Conservation (phyloP, 495 filamentous ascomycete species). For the Cairneyella variabilis region DNA sequence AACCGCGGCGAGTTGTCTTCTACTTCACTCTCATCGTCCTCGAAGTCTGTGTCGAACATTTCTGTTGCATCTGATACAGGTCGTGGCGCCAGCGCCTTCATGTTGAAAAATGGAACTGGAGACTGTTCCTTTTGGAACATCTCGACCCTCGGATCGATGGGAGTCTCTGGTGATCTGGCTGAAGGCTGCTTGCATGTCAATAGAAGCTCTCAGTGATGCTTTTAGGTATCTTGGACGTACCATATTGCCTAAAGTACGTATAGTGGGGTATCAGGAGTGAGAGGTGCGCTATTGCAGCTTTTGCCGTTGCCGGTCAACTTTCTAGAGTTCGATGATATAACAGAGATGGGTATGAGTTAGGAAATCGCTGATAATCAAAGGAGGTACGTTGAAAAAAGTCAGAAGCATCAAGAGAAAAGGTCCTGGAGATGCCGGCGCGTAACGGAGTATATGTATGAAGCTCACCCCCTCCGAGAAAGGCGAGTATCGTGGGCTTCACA, state of each 20-base stretch:
- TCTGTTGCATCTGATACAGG: constrained; percentile 65
- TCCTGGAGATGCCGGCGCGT: constrained; percentile 20
- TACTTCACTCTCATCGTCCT: constrained; percentile 58
- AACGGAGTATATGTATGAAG: constrained; percentile 24
- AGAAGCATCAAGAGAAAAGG: constrained; percentile 26
- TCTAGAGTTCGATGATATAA: constrained; percentile 17
- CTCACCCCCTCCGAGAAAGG: not conserved
- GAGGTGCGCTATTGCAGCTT: constrained; percentile 19
- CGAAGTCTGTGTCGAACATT: constrained; percentile 71
- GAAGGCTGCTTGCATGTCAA: constrained; percentile 13
- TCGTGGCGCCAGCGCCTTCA: constrained; percentile 40
- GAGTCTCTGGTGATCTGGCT: constrained; percentile 16
- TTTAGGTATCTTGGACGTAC: not conserved
- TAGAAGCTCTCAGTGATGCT: not conserved
- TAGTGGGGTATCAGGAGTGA: constrained; percentile 18
- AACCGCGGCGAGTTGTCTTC: constrained; percentile 57
- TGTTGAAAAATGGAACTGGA: constrained; percentile 44
- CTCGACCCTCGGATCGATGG: constrained; percentile 30
- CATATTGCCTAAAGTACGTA: constrained; percentile 14
- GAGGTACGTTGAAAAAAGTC: constrained; percentile 15
- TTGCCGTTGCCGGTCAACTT: constrained; percentile 27
- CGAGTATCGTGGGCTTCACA: constrained; percentile 17
- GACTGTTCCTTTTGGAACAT: constrained; percentile 45
- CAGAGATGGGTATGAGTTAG: constrained; percentile 7
- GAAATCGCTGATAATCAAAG: constrained; percentile 21